Percentiles rank a stretch among this genome's conserved stretches.
Conservation (phyloP, 1,284 basidiomycete genomes). For the Ustilago trichophora region DNA sequence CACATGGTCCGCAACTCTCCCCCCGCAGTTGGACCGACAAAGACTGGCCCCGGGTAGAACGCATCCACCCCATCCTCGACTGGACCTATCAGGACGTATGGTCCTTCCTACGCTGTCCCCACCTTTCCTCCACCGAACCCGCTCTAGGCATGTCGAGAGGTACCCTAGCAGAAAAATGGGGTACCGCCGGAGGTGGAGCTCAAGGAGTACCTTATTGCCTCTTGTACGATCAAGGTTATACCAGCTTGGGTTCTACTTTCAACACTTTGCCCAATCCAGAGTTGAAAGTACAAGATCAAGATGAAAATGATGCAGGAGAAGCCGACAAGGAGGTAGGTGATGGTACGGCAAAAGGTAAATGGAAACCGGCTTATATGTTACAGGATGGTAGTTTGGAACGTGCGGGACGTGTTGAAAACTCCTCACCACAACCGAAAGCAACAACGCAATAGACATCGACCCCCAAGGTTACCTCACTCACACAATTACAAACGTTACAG, state of each 20-base stretch:
- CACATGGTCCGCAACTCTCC: conserved; percentile 74
- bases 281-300: conserved; percentile 69
- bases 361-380: conserved; percentile 82
- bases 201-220: conserved; percentile 74
- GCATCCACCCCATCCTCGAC: conserved; percentile 94
- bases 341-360: conserved; percentile 50
- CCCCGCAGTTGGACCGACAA: conserved; percentile 50
- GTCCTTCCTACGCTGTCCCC: conserved; percentile 80
- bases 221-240: conserved; percentile 94
- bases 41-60: conserved; percentile 87
- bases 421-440: not conserved
- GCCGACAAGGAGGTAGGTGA: conserved; percentile 9
- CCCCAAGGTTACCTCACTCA: no score
- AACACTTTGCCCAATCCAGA: conserved; percentile 93
- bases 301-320: conserved; percentile 8
- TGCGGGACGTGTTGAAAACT: conserved; percentile 67
- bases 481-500: not conserved
- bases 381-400: conserved; percentile 80
- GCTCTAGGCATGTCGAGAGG: conserved; percentile 52
- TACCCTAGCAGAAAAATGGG: conserved; percentile 2
- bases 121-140: conserved; percentile 69
- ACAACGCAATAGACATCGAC: not conserved
- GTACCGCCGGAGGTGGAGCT: conserved; percentile 28
- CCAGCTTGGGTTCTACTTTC: conserved; percentile 91
- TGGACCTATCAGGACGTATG: conserved; percentile 92